Conservation (phyloP, 1,284 basidiomycete genomes). For the Apiotrichum domesticum region DNA sequence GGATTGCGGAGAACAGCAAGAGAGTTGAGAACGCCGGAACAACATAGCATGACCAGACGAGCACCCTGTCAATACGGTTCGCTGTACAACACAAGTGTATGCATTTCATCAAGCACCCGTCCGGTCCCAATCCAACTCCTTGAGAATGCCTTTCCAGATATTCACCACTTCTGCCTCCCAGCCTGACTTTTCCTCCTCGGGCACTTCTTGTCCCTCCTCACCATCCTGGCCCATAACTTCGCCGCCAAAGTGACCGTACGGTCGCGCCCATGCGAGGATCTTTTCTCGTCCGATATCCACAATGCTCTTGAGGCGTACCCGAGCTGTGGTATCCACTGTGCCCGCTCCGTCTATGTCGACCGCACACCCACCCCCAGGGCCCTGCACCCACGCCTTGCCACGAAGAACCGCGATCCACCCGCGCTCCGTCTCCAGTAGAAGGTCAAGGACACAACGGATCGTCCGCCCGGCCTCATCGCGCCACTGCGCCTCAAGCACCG, state of each 20-base stretch:
- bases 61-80: neutral
- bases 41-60: too few species aligned
- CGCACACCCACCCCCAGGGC: neutral
- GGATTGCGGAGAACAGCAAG: too few species aligned
- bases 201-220: slow-evolving; percentile 8
- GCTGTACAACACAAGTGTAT: slow-evolving; percentile 3
- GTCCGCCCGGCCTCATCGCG: slow-evolving; percentile 9
- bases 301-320: slow-evolving; percentile 29
- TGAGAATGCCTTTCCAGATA: slow-evolving; percentile 22
- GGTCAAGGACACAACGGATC: slow-evolving; percentile 18
- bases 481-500: neutral
- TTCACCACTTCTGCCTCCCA: slow-evolving; percentile 21
- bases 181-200: neutral
- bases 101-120: slow-evolving; percentile 2
- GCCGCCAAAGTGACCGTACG: slow-evolving; percentile 31
- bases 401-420: slow-evolving; percentile 30
- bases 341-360: slow-evolving; percentile 7
- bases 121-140: slow-evolving; percentile 7
- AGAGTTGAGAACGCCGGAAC: neutral
- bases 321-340: slow-evolving; percentile 22
- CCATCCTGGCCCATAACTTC: slow-evolving; percentile 10
- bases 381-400: slow-evolving; percentile 23
- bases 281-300: slow-evolving; percentile 21
- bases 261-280: slow-evolving; percentile 31
- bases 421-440: slow-evolving; percentile 20